Base-by-base conservation (phyloP, 257 asterid genomes). In the Linaria vulgaris region DNA sequence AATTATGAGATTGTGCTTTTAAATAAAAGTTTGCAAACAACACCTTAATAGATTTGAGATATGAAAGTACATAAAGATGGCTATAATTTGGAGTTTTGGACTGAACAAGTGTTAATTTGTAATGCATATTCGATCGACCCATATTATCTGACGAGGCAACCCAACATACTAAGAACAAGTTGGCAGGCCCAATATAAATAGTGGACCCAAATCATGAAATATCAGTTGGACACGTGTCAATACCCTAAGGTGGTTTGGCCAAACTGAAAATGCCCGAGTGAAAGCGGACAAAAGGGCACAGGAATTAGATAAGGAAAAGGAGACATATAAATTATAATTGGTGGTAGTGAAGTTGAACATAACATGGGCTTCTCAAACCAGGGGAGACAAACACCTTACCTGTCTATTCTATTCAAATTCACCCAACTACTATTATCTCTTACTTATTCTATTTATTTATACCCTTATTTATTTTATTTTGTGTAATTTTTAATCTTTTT, bases 281-380 rank as follows among this genome's bases (percentile, higher is more conserved):
- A 45, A 69, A 68, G 48, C 12, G 52, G 47, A 45, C 30, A 46
- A 68, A 68, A 12, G 63, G 48, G 54, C 16, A 65, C 44, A 69
- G 53, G 19, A n/a, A 56, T 27, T 45, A 79, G 83, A 78, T 59
- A 68, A 66, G 67, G 55, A 66, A 63, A n/a, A 59, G 69, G 67
- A 59, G 73, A 68, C 77, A 64, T 17, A 14, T 78, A 63, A 51
- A 58, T 68, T 73, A 39, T 54, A 69, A 73, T 52, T 68, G 80
- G 70, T 73, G 62, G 80, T 75, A n/a, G n/a, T n/a, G n/a, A n/a
- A n/a, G n/a, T n/a, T n/a, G n/a, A n/a, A n/a, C n/a, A n/a, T n/a
- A 82, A 85, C 92, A 76, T 82, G 85, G 85, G 73, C 44, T 74
- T 76, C 68, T 80, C 64, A 59, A 72, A 68, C 65, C 63, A 69